phyloP scores from a whole-genome alignment of 768 basidiomycete genomes.

The Gymnopilus junonius region DNA sequence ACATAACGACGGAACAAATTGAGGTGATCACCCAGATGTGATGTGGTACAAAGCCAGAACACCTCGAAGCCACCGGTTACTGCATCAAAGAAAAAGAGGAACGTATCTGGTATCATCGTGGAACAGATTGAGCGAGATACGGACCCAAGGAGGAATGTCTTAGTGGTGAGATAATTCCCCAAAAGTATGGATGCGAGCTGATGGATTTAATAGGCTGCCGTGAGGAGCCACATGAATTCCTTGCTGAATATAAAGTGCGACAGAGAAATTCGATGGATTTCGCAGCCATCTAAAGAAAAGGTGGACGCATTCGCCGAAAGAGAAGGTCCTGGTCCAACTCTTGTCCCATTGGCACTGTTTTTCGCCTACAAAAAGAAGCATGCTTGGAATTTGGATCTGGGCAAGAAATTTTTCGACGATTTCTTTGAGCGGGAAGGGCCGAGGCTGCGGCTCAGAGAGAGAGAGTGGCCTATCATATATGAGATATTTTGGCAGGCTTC shows the following conservation, averaged over 20 bases:
- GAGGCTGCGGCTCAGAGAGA: not conserved
- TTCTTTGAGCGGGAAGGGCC: not conserved
- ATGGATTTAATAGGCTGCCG: not conserved
- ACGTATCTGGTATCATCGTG: not conserved
- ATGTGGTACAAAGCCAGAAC: not conserved
- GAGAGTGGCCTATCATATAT: not conserved
- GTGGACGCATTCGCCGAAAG: not conserved
- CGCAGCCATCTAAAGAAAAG: not conserved
- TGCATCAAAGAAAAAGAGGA: not conserved
- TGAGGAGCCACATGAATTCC: not conserved
- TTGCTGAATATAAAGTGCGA: not conserved
- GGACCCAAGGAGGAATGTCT: not conserved
- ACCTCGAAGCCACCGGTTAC: not conserved
- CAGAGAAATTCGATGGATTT: not conserved
- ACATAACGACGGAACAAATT: not conserved
- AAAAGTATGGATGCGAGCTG: not conserved
- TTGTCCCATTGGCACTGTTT: not conserved
- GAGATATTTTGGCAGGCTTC: slow-evolving; percentile 2
- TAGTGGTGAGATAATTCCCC: not conserved
- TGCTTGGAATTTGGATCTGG: not conserved
- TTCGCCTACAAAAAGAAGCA: not conserved
- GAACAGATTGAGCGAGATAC: not conserved
- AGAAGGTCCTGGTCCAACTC: not conserved
- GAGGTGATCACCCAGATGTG: not conserved
- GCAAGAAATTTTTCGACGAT: not conserved